These are phyloP conservation scores for Camellia sinensis DNA, from an alignment of 148 eudicot species.

Conservation along the genomic window DNA sequence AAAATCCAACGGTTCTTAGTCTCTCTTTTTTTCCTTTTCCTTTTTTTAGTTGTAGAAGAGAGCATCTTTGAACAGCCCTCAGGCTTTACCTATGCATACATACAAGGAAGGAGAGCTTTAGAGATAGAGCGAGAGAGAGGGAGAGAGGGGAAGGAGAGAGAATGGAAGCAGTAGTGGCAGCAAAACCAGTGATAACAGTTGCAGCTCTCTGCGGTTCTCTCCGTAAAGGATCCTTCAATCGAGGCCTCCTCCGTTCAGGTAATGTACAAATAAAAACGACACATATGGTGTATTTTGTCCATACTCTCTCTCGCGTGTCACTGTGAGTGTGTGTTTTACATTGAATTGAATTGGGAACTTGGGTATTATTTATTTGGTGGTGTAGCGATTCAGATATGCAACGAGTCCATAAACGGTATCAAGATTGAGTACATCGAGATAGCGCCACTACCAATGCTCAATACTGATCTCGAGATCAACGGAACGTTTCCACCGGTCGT, in stretches of 20 bases:
- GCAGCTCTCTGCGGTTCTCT: constrained; percentile 83
- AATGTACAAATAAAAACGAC: not conserved
- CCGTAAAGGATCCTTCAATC: constrained; percentile 73
- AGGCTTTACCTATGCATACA: no score
- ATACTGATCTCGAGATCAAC: constrained; percentile 73
- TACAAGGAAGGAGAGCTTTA: no score
- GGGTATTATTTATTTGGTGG: not conserved
- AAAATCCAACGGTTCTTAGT: no score
- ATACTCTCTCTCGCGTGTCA: no score
- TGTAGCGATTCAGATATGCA: constrained; percentile 53
- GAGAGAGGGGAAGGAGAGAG: constrained; percentile 12
- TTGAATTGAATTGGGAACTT: not conserved
- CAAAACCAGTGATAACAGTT: constrained; percentile 50
- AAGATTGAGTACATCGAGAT: constrained; percentile 71
- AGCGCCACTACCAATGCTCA: constrained; percentile 66
- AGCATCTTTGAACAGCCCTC: no score
- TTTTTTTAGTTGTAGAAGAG: no score
- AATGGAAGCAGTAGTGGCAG: constrained; percentile 26
- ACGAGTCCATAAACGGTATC: constrained; percentile 46
- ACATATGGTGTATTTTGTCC: no score
- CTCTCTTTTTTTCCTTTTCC: no score
- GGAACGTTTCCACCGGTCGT: constrained; percentile 65
- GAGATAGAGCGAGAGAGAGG: not conserved
- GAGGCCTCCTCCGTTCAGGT: constrained; percentile 78
- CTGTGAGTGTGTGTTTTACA: no score